These are phyloP conservation scores for Centrapalus pauciflorus DNA, from an alignment of 129 eudicot species.

Conservation along the genomic window DNA sequence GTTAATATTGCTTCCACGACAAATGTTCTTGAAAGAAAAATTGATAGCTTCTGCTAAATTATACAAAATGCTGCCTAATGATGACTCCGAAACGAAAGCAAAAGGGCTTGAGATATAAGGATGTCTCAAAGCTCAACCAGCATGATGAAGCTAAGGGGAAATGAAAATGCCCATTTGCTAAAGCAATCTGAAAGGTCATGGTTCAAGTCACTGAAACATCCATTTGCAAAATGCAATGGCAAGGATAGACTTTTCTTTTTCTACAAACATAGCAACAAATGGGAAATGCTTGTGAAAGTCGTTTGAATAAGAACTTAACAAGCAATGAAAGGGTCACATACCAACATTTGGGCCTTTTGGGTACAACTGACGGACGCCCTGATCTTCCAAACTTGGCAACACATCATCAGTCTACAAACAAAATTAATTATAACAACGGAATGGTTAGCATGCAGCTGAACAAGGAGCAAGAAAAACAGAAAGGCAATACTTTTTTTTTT, in stretches of 20 bases:
- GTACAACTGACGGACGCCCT: conserved; percentile 84
- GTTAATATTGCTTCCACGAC: neutral
- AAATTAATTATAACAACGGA: neutral
- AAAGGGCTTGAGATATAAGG: no score
- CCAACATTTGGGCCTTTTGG: conserved; percentile 83
- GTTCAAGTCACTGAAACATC: no score
- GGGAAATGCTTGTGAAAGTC: neutral
- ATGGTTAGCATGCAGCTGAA: neutral
- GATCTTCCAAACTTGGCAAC: conserved; percentile 84
- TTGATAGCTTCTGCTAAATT: neutral
- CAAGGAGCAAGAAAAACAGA: neutral
- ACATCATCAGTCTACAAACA: conserved; percentile 84
- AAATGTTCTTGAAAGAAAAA: neutral
- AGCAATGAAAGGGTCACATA: conserved; percentile 21
- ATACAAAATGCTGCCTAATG: no score
- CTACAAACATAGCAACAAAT: neutral
- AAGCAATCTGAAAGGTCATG: no score
- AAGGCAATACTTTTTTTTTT: no score
- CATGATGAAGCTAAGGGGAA: no score
- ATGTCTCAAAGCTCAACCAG: no score
- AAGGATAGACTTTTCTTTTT: neutral
- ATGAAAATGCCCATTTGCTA: no score
- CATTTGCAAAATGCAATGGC: neutral
- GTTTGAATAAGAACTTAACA: neutral
- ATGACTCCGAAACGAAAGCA: no score